These are phyloP conservation scores for Pyrenophora seminiperda DNA, from an alignment of 2,329 filamentous ascomycete species.

Conservation along the genomic window DNA sequence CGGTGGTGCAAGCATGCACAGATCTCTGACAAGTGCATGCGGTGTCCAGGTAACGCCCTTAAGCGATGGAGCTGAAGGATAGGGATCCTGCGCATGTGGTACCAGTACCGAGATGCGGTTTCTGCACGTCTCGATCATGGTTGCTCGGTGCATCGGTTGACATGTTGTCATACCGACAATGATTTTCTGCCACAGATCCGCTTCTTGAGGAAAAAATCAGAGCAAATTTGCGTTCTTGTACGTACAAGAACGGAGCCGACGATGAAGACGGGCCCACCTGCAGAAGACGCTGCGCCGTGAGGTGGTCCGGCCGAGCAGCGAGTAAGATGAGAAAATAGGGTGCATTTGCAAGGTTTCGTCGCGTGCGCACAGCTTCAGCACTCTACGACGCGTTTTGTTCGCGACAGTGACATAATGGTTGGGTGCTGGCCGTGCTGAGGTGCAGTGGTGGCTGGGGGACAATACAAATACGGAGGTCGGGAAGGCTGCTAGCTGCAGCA, in stretches of 20 bases:
- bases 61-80: slow-evolving; percentile 29
- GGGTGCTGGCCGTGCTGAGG: slow-evolving; percentile 26
- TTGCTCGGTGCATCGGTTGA: slow-evolving; percentile 26
- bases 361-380: slow-evolving; percentile 38
- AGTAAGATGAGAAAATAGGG: slow-evolving; percentile 33
- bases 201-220: slow-evolving; percentile 30
- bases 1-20: slow-evolving; percentile 31
- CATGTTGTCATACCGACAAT: slow-evolving; percentile 28
- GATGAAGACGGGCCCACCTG: slow-evolving; percentile 24
- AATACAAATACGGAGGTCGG: slow-evolving; percentile 35
- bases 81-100: slow-evolving; percentile 25
- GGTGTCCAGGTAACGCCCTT: slow-evolving; percentile 31
- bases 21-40: slow-evolving; percentile 33
- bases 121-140: slow-evolving; percentile 17
- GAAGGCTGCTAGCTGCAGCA: slow-evolving; percentile 38
- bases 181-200: slow-evolving; percentile 16
- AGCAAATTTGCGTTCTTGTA: slow-evolving; percentile 32
- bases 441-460: slow-evolving; percentile 29
- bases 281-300: slow-evolving; percentile 27
- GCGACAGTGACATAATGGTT: slow-evolving; percentile 39
- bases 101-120: slow-evolving; percentile 21
- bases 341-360: slow-evolving; percentile 31
- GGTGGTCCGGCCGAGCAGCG: slow-evolving; percentile 27
- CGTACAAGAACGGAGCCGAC: slow-evolving; percentile 3
- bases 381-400: slow-evolving; percentile 39